Evolutionary conservation across 345 rosid species (phyloP).

Genomic region (Angophora floribunda): DNA sequence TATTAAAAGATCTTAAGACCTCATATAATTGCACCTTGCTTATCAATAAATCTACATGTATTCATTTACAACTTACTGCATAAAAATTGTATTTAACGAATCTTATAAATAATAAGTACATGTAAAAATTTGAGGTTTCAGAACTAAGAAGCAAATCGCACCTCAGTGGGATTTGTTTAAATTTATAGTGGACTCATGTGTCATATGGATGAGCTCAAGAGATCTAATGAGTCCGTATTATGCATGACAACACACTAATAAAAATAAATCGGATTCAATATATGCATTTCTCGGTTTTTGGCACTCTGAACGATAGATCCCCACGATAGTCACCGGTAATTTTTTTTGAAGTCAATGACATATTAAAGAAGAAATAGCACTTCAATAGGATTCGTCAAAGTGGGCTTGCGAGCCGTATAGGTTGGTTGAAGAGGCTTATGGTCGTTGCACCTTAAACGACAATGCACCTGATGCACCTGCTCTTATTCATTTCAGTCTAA

Average conservation of each 20-base stretch:
- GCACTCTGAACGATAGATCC: not conserved
- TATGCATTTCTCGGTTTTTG: not conserved
- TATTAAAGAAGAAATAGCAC: not conserved
- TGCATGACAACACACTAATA: not conserved
- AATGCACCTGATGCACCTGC: not conserved
- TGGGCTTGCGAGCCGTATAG: not conserved
- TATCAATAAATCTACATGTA: not conserved
- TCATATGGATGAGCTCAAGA: not conserved
- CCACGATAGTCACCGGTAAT: not conserved
- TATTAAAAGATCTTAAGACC: too few relatives aligned
- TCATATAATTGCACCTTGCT: too few relatives aligned
- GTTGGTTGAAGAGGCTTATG: too few relatives aligned
- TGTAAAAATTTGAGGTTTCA: too few relatives aligned
- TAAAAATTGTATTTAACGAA: not conserved
- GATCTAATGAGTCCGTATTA: not conserved
- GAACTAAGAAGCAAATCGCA: too few relatives aligned
- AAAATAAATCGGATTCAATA: not conserved
- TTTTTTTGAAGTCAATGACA: not conserved
- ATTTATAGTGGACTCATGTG: not conserved
- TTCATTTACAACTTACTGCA: not conserved
- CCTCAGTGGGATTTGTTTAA: not conserved
- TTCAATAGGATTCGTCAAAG: not conserved
- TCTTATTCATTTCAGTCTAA: not conserved
- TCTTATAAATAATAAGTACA: not conserved
- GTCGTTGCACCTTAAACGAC: not conserved